Conservation (phyloP, 2,329 filamentous ascomycete species). For the Tolypocladium tundrense region DNA sequence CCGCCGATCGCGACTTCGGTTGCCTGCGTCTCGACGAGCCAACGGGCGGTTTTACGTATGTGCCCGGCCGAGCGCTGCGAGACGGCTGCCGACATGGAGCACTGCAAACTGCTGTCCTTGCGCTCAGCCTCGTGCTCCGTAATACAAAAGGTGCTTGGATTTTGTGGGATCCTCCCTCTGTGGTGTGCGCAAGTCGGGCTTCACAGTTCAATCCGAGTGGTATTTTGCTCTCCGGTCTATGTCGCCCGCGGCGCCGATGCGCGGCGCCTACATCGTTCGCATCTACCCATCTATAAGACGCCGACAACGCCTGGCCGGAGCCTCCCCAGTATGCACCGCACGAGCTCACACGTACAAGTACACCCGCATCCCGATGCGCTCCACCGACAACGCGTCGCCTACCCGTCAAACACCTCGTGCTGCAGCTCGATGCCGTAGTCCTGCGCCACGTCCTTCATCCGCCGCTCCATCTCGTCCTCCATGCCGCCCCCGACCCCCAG, state of each 20-base stretch:
- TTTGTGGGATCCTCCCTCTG: not conserved
- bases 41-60: not conserved
- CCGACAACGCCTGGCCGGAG: not conserved
- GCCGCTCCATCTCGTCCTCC: conserved; percentile 86
- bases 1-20: not conserved
- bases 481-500: conserved; percentile 72
- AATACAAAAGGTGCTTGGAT: not conserved
- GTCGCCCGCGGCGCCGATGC: not conserved
- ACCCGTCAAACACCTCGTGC: conserved; percentile 82
- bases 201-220: not conserved
- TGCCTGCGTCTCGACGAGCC: not conserved
- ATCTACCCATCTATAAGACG: not conserved
- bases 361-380: not conserved
- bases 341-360: not conserved
- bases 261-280: not conserved
- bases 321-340: not conserved
- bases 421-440: conserved; percentile 88
- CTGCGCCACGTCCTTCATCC: conserved; percentile 79
- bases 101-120: not conserved
- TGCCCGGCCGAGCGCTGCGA: not conserved
- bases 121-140: not conserved
- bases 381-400: not conserved
- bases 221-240: not conserved
- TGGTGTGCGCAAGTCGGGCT: too few species aligned
- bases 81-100: not conserved